Evolutionary conservation across 768 basidiomycete genomes (phyloP).

Genomic region (Hortiboletus campestris): DNA sequence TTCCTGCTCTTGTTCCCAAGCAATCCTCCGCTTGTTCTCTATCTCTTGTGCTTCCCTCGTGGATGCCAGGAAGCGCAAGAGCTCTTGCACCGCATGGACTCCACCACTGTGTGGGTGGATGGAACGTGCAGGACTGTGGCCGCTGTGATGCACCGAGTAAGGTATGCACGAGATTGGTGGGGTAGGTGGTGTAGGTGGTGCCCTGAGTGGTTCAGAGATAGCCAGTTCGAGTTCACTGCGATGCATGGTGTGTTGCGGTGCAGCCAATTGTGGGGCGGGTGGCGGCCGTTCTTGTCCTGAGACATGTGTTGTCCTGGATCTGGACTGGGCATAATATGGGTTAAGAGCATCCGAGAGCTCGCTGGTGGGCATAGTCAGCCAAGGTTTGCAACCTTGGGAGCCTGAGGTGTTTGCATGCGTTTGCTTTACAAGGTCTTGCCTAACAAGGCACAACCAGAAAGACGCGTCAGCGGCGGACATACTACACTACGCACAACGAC

Average conservation of each 20-base stretch:
- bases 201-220: slow-evolving; percentile 42
- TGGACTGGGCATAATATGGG: slow-evolving; percentile 52
- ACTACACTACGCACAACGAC: background rate
- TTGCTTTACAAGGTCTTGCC: slow-evolving; percentile 29
- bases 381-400: background rate
- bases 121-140: slow-evolving; percentile 16
- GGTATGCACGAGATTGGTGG: slow-evolving; percentile 23
- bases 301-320: slow-evolving; percentile 29
- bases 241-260: slow-evolving; percentile 49
- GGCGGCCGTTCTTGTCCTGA: slow-evolving; percentile 18
- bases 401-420: slow-evolving; percentile 32
- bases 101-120: slow-evolving; percentile 35
- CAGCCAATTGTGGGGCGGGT: slow-evolving; percentile 29
- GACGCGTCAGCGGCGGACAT: slow-evolving; percentile 40
- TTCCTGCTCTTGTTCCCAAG: slow-evolving; percentile 74
- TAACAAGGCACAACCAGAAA: slow-evolving; percentile 18
- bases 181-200: slow-evolving; percentile 27
- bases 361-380: slow-evolving; percentile 54
- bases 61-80: slow-evolving; percentile 55
- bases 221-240: slow-evolving; percentile 66
- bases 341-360: slow-evolving; percentile 81
- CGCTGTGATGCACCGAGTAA: slow-evolving; percentile 5
- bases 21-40: slow-evolving; percentile 55
- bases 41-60: slow-evolving; percentile 59
- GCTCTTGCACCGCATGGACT: slow-evolving; percentile 53